Evolutionary conservation across 495 filamentous ascomycete genomes (phyloP), one percentile per base, ranked within the genome.

Genomic region (Aspergillus bridgeri): DNA sequence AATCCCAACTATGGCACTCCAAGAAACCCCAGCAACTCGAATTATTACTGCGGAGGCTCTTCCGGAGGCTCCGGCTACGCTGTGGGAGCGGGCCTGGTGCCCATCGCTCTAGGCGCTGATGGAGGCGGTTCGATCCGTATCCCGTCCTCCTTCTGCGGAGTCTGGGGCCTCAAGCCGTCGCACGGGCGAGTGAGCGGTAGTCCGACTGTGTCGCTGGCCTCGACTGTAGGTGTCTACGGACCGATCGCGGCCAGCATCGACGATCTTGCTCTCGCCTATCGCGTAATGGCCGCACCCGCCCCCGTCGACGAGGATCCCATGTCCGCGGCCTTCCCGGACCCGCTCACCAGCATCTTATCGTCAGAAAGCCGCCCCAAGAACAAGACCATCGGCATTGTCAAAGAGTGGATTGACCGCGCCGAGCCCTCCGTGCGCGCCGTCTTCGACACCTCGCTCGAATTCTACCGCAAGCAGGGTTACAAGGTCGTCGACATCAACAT

Each of bases 31-130:
- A 84, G 91, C 64, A 92, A 95, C 67, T 68, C 73, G 0, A 62
- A 77, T 3, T 96, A 92, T 76, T 97, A 95, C 72, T 86, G 89
- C 23, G 93, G 93, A 24, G 93, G 93, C 17, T 95, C 90, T 0
- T 96, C 92, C 0, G 89, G 91, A 6, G 93, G 93, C 5, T 84
- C 86, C 22, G 92, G 83, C 1, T 96, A 92, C 54, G 84, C 88
- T 43, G 83, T 96, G 33, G 77, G 82, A 9, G 79, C 85, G 5
- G 92, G 92, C 1, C 67, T 96, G 11, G 78, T 95, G 3, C 92
- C 92, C 15, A 86, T 98, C 60, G 86, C 88, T 6, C 74, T 96
- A 8, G 93, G 91, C 29, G 87, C 88, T 3, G 93, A 98, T 68
- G 90, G 90, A 8, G 92, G 93, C 21, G 93, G 93, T 50, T 90